Conservation (phyloP, 192 early-diverging fungal species). For the Globomyces pollinis-pini region DNA sequence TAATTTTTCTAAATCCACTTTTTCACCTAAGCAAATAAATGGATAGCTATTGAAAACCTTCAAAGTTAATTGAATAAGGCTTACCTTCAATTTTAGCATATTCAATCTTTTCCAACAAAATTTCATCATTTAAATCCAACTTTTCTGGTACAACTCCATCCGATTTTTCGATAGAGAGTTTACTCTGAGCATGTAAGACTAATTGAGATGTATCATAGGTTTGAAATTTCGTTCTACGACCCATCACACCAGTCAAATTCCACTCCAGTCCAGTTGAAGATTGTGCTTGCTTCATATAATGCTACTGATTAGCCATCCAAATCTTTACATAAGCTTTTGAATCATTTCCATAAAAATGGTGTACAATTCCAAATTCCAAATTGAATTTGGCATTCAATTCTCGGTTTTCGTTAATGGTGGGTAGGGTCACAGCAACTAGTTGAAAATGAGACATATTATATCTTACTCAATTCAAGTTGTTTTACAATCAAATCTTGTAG, state of each 20-base stretch:
- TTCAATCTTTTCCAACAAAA: conserved; percentile 72
- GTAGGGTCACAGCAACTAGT: not conserved
- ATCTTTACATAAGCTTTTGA: conserved; percentile 49
- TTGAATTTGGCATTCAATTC: conserved; percentile 56
- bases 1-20: conserved; percentile 13
- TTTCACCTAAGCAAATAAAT: too few species aligned
- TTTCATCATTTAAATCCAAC: conserved; percentile 86
- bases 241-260: conserved; percentile 82
- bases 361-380: conserved; percentile 72
- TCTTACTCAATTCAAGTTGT: too few species aligned
- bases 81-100: conserved; percentile 46
- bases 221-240: conserved; percentile 91
- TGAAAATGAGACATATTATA: not conserved
- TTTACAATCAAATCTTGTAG: conserved; percentile 42
- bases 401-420: not conserved
- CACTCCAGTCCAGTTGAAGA: conserved; percentile 70
- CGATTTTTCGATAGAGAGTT: conserved; percentile 25
- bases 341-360: conserved; percentile 70
- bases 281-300: conserved; percentile 66
- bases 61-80: conserved; percentile 30
- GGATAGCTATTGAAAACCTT: conserved; percentile 23
- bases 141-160: conserved; percentile 46
- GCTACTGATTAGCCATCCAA: conserved; percentile 29
- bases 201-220: conserved; percentile 80
- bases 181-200: conserved; percentile 80